These are phyloP conservation scores for Pleurotus tuber-regium DNA, from an alignment of 768 basidiomycete genomes.

Conservation along the genomic window DNA sequence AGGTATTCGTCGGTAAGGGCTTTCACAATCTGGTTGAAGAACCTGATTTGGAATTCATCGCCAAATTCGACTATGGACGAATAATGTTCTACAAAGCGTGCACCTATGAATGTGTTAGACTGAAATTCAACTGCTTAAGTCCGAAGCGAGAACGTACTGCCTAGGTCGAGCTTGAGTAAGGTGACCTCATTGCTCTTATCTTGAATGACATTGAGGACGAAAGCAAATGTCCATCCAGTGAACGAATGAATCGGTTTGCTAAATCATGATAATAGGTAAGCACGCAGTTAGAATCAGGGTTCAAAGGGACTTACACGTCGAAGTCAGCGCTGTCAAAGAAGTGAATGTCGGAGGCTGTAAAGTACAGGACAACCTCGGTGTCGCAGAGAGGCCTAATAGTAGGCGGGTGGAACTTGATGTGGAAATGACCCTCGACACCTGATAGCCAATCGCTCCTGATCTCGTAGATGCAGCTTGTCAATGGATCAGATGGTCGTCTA, in stretches of 20 bases:
- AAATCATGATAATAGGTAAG: not conserved
- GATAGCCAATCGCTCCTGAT: slow-evolving; percentile 10
- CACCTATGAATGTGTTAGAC: too few species aligned
- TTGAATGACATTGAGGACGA: not conserved
- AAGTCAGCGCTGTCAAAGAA: slow-evolving; percentile 12
- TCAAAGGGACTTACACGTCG: slow-evolving; percentile 6
- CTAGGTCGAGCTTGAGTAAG: not conserved
- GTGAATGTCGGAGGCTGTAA: slow-evolving; percentile 14
- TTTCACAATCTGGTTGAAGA: not conserved
- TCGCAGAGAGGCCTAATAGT: slow-evolving; percentile 17
- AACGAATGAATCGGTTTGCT: not conserved
- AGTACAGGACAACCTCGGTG: slow-evolving; percentile 20
- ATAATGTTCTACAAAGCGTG: too few species aligned
- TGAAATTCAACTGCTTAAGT: not conserved
- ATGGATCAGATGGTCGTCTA: not conserved
- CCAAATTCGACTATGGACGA: too few species aligned
- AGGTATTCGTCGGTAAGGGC: not conserved
- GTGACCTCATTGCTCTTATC: not conserved
- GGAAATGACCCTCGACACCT: slow-evolving; percentile 16
- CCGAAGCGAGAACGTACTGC: not conserved
- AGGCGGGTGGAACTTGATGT: slow-evolving; percentile 18
- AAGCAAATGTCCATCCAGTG: not conserved
- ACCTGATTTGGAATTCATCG: not conserved
- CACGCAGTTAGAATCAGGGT: not conserved
- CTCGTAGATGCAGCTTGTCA: slow-evolving; percentile 9